Evolutionary conservation across 495 filamentous ascomycete genomes (phyloP).

Genomic region (Trichoderma erinaceum): DNA sequence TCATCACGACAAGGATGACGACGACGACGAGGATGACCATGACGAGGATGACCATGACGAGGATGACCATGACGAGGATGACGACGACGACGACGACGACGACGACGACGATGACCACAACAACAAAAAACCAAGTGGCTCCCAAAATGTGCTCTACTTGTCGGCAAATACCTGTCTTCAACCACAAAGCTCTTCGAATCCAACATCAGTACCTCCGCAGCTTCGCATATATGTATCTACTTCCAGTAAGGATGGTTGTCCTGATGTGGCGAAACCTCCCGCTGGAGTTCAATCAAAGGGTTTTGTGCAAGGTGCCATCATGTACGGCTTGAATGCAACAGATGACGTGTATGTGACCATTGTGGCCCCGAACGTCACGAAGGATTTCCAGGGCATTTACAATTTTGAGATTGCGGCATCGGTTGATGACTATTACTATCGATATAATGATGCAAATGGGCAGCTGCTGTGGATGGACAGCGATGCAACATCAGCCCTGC

Average conservation of each 20-base stretch:
- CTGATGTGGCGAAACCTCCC: conserved; percentile 51
- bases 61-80: too few relatives aligned
- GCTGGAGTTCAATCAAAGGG: conserved; percentile 16
- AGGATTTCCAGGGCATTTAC: conserved; percentile 47
- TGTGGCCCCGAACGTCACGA: conserved; percentile 55
- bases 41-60: conserved; percentile 9
- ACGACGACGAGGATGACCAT: conserved; percentile 12
- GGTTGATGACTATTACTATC: conserved; percentile 64
- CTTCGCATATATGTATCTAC: conserved; percentile 73
- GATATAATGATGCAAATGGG: conserved; percentile 37
- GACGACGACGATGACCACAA: conserved; percentile 18
- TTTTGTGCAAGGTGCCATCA: conserved; percentile 55
- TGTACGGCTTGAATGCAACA: conserved; percentile 45
- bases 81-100: conserved; percentile 10
- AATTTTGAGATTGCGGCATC: conserved; percentile 80
- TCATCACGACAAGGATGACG: too few relatives aligned
- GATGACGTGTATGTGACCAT: conserved; percentile 70
- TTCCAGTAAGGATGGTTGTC: conserved; percentile 30
- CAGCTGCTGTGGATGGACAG: conserved; percentile 72
- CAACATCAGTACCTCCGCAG: conserved; percentile 51
- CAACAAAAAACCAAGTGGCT: conserved; percentile 14
- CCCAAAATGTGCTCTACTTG: conserved; percentile 56
- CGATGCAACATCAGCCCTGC: conserved; percentile 66
- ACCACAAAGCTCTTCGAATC: conserved; percentile 46
- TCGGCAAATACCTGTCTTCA: conserved; percentile 77